These are phyloP conservation scores for Trichoderma brevicompactum DNA, from an alignment of 2,329 filamentous ascomycete genomes.

Conservation along the genomic window DNA sequence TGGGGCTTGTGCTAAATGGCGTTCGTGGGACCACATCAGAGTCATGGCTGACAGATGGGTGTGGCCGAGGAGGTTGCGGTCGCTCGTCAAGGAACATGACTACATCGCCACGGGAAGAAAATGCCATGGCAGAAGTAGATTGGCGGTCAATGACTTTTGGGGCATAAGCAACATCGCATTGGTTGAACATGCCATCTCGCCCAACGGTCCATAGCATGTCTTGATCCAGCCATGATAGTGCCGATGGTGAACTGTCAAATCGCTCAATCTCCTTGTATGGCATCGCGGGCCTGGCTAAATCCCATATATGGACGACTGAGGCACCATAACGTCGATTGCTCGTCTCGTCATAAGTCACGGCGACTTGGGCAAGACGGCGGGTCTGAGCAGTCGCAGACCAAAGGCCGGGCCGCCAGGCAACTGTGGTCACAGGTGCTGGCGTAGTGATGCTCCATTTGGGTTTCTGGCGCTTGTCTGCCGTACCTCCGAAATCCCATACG, in stretches of 20 bases:
- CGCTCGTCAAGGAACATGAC: conserved; percentile 67
- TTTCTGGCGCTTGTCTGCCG: conserved; percentile 66
- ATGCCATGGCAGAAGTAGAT: conserved; percentile 63
- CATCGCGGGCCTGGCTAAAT: conserved; percentile 68
- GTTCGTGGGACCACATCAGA: conserved; percentile 44
- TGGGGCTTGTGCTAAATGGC: conserved; percentile 55
- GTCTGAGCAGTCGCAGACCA: conserved; percentile 68
- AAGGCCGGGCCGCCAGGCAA: conserved; percentile 66
- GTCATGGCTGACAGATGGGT: conserved; percentile 46
- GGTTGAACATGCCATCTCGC: conserved; percentile 63
- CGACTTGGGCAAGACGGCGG: conserved; percentile 63
- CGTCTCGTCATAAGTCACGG: conserved; percentile 64
- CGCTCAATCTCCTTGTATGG: conserved; percentile 68
- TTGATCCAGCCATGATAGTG: conserved; percentile 66
- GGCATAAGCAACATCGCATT: conserved; percentile 68
- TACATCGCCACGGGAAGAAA: conserved; percentile 63
- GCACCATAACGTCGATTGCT: conserved; percentile 59
- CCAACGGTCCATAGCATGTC: conserved; percentile 70
- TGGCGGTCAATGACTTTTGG: conserved; percentile 66
- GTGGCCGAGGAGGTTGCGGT: conserved; percentile 48
- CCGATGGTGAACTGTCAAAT: conserved; percentile 61
- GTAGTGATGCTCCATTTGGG: conserved; percentile 65
- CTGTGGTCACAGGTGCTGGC: conserved; percentile 61
- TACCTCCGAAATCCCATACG: conserved; percentile 67
- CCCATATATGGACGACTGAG: conserved; percentile 67